Evolutionary conservation across 2,329 filamentous ascomycete genomes (phyloP).

Genomic region (Penicillium sp.): DNA sequence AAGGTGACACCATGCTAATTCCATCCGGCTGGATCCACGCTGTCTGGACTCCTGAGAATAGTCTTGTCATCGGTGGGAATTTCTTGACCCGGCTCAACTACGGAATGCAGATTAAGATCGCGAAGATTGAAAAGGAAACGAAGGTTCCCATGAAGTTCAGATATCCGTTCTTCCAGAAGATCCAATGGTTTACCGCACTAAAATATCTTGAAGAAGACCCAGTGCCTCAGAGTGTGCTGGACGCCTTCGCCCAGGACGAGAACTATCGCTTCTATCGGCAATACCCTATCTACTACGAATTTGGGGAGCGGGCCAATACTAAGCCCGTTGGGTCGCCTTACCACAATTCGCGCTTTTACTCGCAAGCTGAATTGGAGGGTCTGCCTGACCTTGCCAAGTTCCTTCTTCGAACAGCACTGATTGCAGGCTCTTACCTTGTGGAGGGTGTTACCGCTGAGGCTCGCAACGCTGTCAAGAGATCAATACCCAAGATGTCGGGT

Average conservation of each 20-base stretch:
- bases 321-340: slow-evolving; percentile 58
- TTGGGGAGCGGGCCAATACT: slow-evolving; percentile 58
- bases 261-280: slow-evolving; percentile 58
- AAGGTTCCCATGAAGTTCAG: slow-evolving; percentile 69
- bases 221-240: slow-evolving; percentile 60
- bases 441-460: slow-evolving; percentile 64
- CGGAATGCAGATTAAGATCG: slow-evolving; percentile 68
- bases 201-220: slow-evolving; percentile 69
- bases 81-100: slow-evolving; percentile 70
- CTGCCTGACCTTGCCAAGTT: slow-evolving; percentile 64
- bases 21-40: slow-evolving; percentile 75
- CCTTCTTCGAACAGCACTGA: slow-evolving; percentile 67
- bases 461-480: slow-evolving; percentile 64
- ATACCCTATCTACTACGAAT: slow-evolving; percentile 63
- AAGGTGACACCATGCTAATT: slow-evolving; percentile 73
- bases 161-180: slow-evolving; percentile 71
- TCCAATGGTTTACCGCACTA: slow-evolving; percentile 71
- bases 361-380: slow-evolving; percentile 66
- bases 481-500: slow-evolving; percentile 66
- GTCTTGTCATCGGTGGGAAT: slow-evolving; percentile 72
- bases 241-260: slow-evolving; percentile 60
- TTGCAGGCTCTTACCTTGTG: slow-evolving; percentile 61
- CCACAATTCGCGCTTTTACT: slow-evolving; percentile 66
- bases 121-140: slow-evolving; percentile 70
- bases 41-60: slow-evolving; percentile 72